These are phyloP conservation scores for Poteriospumella lacustris DNA, from an alignment of 108 stramenopile genomes.

Conservation along the genomic window DNA sequence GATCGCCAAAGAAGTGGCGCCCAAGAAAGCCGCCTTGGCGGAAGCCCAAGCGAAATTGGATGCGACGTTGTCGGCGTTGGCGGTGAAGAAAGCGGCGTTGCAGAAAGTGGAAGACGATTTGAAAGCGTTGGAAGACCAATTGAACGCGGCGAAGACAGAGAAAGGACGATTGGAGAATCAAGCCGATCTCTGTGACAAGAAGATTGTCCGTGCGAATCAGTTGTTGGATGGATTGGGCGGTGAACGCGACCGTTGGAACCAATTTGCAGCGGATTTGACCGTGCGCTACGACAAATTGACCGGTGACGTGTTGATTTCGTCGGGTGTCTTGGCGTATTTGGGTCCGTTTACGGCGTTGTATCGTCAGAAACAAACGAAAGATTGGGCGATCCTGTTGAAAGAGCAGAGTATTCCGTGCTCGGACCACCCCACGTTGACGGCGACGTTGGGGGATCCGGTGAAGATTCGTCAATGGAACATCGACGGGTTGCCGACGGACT, in stretches of 20 bases:
- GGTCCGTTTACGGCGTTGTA: conserved; percentile 61
- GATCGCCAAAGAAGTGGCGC: conserved; percentile 48
- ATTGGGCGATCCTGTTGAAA: conserved; percentile 48
- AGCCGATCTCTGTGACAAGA: conserved; percentile 48
- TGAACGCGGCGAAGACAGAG: conserved; percentile 45
- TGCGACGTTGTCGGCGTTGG: conserved; percentile 44
- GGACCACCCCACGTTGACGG: conserved; percentile 22
- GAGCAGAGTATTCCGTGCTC: conserved; percentile 41
- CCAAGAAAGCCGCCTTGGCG: conserved; percentile 48
- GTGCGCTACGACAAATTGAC: conserved; percentile 47
- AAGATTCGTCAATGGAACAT: conserved; percentile 58
- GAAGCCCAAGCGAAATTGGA: conserved; percentile 47
- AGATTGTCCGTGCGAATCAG: conserved; percentile 57
- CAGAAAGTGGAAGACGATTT: conserved; percentile 57
- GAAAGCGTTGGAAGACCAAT: conserved; percentile 45
- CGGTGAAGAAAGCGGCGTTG: conserved; percentile 55
- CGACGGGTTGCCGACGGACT: conserved; percentile 57
- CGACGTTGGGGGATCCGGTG: conserved; percentile 56
- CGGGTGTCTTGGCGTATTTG: conserved; percentile 62
- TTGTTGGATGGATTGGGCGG: conserved; percentile 58
- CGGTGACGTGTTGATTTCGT: conserved; percentile 58
- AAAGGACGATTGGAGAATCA: conserved; percentile 53
- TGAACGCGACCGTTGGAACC: conserved; percentile 47
- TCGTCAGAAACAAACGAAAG: conserved; percentile 42
- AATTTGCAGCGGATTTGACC: conserved; percentile 31